A percentile compares a stretch with the other conserved stretches of the same genome.
Evolutionary conservation across 805 yeast genomes (phyloP).

Genomic region (Teunomyces stri): DNA sequence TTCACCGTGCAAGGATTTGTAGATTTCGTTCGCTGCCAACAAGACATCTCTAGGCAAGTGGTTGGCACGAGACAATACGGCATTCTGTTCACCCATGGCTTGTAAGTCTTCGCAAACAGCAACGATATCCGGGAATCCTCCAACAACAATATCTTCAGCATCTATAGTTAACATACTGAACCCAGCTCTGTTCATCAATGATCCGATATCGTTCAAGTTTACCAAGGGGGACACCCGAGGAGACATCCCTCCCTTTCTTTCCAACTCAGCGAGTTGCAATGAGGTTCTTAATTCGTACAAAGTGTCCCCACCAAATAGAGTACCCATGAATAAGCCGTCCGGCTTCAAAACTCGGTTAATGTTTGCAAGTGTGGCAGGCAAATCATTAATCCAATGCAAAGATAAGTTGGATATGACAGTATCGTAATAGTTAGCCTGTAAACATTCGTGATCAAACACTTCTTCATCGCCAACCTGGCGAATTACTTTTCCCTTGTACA

Average conservation of each 20-base stretch:
- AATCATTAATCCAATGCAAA: slow-evolving; percentile 82
- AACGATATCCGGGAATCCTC: slow-evolving; percentile 67
- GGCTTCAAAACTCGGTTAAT: slow-evolving; percentile 63
- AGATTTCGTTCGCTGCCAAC: slow-evolving; percentile 75
- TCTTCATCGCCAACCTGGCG: slow-evolving; percentile 72
- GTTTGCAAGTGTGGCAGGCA: slow-evolving; percentile 61
- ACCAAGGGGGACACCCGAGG: slow-evolving; percentile 83
- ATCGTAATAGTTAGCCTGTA: slow-evolving; percentile 50
- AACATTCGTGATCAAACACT: slow-evolving; percentile 41
- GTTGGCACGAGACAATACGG: slow-evolving; percentile 50
- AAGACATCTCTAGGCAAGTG: slow-evolving; percentile 55
- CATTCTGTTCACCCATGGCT: slow-evolving; percentile 82
- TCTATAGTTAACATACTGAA: slow-evolving; percentile 80
- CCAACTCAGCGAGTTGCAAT: slow-evolving; percentile 78
- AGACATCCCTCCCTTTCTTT: slow-evolving; percentile 73
- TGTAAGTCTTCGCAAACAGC: slow-evolving; percentile 70
- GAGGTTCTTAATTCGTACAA: slow-evolving; percentile 79
- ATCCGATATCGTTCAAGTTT: slow-evolving; percentile 72
- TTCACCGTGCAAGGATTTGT: slow-evolving; percentile 68
- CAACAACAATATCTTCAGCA: slow-evolving; percentile 77
- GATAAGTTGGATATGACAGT: slow-evolving; percentile 72
- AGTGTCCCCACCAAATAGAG: slow-evolving; percentile 82
- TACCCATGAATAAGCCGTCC: slow-evolving; percentile 79
- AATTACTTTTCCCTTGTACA: slow-evolving; percentile 42
- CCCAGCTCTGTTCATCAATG: slow-evolving; percentile 68